Base-by-base conservation (phyloP, 2,329 filamentous ascomycete species). In the Colletotrichum tropicicola region DNA sequence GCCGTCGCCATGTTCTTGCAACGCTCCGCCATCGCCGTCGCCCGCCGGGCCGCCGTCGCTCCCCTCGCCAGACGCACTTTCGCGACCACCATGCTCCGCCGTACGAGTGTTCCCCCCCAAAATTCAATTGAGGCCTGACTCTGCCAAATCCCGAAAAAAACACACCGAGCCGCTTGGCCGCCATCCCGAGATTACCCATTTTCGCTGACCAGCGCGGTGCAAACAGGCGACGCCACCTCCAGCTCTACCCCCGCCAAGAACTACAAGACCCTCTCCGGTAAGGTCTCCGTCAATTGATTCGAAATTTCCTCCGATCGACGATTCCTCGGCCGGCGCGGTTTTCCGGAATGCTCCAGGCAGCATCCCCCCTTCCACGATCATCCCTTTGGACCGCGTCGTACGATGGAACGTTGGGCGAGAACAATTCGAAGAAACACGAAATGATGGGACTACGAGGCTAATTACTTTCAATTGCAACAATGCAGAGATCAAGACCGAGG, bases 401-500 rank as follows among this genome's bases (percentile, higher is more conserved):
- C 59, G 59, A 63, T 47, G 17, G 30, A 39, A 49, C 7, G 23
- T 25, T 51, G 41, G 43, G 23, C 44, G 35, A 32, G 27, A 23
- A 48, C 6, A 30, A 15, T 12, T 35, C 32, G 32, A n/a, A n/a
- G 4, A n/a, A n/a, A n/a, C n/a, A n/a, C n/a, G n/a, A n/a, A n/a
- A n/a, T n/a, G n/a, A n/a, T n/a, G n/a, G 35, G n/a, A 41, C 12
- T 23, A 12, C 19, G 32, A 44, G 13, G 51, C 65, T 67, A 61
- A 67, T 53, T 15, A 56, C 10, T 21, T 32, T 53, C 56, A 52
- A 55, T 51, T 56, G 51, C 51, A 25, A 41, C 21, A 8, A 48
- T 43, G 71, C 79, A 99, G 96, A 98, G 74, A 88, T 99, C 83
- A 91, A 91, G 84, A 82, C 78, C 70, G 87, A 91, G 71, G 86